Evolutionary conservation across 2,329 filamentous ascomycete genomes (phyloP).

Genomic region (Penicillium concentricum): DNA sequence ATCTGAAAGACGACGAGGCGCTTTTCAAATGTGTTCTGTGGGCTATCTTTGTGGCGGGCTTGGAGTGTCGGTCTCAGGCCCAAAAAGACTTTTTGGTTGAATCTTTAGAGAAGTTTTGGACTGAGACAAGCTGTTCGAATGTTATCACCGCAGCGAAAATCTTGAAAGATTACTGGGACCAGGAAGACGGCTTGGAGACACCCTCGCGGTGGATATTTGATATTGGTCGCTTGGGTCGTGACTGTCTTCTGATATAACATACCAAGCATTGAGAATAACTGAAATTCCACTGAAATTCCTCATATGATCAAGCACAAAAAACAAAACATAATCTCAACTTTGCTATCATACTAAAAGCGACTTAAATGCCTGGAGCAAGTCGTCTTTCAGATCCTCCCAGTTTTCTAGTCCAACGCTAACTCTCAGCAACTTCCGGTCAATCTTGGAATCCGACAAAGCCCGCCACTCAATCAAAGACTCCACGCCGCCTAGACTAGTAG

Average conservation of each 20-base stretch:
- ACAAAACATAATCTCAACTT: not conserved
- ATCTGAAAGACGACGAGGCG: slow-evolving; percentile 22
- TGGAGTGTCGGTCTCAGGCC: slow-evolving; percentile 27
- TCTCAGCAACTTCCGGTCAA: slow-evolving; percentile 71
- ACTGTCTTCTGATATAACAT: slow-evolving; percentile 33
- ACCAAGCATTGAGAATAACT: not conserved
- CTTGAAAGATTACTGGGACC: slow-evolving; percentile 28
- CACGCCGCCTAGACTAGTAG: slow-evolving; percentile 88
- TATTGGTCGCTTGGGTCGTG: slow-evolving; percentile 27
- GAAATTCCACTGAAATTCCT: too few species aligned
- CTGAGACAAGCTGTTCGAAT: slow-evolving; percentile 33
- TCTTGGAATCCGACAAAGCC: slow-evolving; percentile 72
- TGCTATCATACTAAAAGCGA: not conserved
- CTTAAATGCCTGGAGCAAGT: slow-evolving; percentile 52
- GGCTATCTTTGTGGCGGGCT: slow-evolving; percentile 35
- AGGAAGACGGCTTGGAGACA: slow-evolving; percentile 1
- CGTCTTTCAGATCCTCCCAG: slow-evolving; percentile 75
- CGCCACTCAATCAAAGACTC: slow-evolving; percentile 97
- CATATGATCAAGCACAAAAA: too few species aligned
- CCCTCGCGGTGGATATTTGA: slow-evolving; percentile 30
- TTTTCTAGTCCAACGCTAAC: slow-evolving; percentile 84
- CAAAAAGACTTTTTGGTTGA: slow-evolving; percentile 25
- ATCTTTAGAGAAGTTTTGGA: slow-evolving; percentile 32
- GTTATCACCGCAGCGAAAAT: slow-evolving; percentile 33
- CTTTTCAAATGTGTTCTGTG: slow-evolving; percentile 38